Evolutionary conservation across 2,329 filamentous ascomycete genomes (phyloP).

Genomic region (Dothidotthia symphoricarpi): DNA sequence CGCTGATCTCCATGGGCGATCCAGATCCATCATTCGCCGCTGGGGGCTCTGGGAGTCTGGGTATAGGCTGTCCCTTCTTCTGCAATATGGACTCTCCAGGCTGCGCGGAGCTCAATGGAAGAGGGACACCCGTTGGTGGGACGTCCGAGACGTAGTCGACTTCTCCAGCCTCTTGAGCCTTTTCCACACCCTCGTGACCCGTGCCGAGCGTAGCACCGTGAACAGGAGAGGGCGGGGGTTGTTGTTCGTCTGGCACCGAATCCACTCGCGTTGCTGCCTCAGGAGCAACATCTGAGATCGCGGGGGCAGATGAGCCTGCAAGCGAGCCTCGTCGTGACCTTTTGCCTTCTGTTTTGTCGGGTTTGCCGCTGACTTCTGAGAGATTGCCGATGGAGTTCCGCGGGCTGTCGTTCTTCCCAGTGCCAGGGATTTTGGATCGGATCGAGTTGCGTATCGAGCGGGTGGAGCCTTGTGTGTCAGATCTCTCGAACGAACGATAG

Average conservation of each 20-base stretch:
- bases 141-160: constrained; percentile 93
- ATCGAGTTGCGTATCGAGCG: constrained; percentile 79
- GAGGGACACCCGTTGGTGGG: constrained; percentile 66
- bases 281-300: constrained; percentile 45
- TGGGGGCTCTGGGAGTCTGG: constrained; percentile 57
- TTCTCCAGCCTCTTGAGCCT: constrained; percentile 82
- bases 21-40: constrained; percentile 50
- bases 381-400: constrained; percentile 65
- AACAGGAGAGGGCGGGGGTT: constrained; percentile 78
- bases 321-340: constrained; percentile 39
- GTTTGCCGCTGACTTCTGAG: constrained; percentile 52
- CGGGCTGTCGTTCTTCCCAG: constrained; percentile 72
- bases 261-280: constrained; percentile 37
- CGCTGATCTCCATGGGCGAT: constrained; percentile 75
- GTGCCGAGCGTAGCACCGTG: constrained; percentile 71
- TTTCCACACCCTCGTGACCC: constrained; percentile 74
- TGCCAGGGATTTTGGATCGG: constrained; percentile 83
- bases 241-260: constrained; percentile 33
- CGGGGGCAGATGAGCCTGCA: constrained; percentile 33
- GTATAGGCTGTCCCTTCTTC: constrained; percentile 69
- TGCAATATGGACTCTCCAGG: constrained; percentile 89
- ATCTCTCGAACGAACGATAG: constrained; percentile 87
- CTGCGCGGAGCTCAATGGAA: constrained; percentile 59
- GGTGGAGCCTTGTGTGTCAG: constrained; percentile 88
- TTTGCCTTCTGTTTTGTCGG: constrained; percentile 60